Conservation (phyloP, 148 eudicot genomes). For the Vaccinium corymbosum region DNA sequence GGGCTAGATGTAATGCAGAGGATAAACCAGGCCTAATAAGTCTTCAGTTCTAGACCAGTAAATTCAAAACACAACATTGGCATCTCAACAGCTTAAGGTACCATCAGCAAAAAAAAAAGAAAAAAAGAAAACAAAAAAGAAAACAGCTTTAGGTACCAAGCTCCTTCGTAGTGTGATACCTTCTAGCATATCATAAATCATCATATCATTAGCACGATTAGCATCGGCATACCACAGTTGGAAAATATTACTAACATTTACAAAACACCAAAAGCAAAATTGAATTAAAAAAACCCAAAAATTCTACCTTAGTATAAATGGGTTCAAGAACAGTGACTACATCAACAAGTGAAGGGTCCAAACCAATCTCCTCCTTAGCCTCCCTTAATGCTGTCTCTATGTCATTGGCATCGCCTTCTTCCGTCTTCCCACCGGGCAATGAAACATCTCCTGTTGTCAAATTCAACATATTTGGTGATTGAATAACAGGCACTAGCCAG, state of each 20-base stretch:
- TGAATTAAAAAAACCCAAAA: not conserved
- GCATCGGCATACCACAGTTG: not conserved
- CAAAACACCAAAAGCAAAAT: not conserved
- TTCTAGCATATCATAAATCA: not conserved
- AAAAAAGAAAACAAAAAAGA: too few relatives aligned
- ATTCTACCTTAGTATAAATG: constrained; percentile 28
- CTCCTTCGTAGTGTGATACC: not conserved
- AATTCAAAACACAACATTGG: not conserved
- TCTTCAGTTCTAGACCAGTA: too few relatives aligned
- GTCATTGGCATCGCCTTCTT: constrained; percentile 45
- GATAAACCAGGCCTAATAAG: not conserved
- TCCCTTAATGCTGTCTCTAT: constrained; percentile 53
- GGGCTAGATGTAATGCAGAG: not conserved
- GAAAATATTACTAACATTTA: not conserved
- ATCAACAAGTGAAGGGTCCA: constrained; percentile 47
- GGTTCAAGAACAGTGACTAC: constrained; percentile 40
- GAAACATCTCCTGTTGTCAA: constrained; percentile 50
- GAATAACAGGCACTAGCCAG: not conserved
- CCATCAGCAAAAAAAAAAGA: too few relatives aligned
- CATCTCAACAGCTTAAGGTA: not conserved
- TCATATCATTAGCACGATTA: not conserved
- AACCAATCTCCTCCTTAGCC: constrained; percentile 59
- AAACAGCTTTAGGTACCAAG: too few relatives aligned
- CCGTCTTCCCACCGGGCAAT: constrained; percentile 56
- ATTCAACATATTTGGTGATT: not conserved